Percentiles rank a stretch among this genome's conserved stretches.
Evolutionary conservation across 2,329 filamentous ascomycete species (phyloP).

Genomic region (Proliferodiscus dingleyae): DNA sequence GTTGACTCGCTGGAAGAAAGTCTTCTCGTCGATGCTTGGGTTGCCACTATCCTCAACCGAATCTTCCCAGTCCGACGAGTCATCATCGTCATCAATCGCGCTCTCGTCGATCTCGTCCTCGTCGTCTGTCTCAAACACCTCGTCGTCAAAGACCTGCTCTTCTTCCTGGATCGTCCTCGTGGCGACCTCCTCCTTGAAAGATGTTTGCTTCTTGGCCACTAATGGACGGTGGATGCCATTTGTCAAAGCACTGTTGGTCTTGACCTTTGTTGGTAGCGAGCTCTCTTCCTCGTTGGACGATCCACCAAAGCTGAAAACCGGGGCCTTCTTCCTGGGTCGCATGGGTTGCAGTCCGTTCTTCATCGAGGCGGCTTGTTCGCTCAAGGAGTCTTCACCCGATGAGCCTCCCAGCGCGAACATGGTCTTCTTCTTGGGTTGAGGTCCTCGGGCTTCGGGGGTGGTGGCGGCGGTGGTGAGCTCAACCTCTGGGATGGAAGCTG

Average conservation of each 20-base stretch:
- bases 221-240: conserved; percentile 44
- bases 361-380: conserved; percentile 28
- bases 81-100: conserved; percentile 69
- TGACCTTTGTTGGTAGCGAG: conserved; percentile 52
- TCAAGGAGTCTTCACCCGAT: conserved; percentile 33
- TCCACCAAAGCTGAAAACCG: conserved; percentile 68
- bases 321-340: conserved; percentile 45
- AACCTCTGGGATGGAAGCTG: conserved; percentile 43
- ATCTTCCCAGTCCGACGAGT: conserved; percentile 53
- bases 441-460: conserved; percentile 44
- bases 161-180: conserved; percentile 60
- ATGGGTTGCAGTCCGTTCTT: conserved; percentile 20
- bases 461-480: conserved; percentile 42
- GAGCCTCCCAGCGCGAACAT: conserved; percentile 48
- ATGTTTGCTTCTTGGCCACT: conserved; percentile 67
- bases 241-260: conserved; percentile 49
- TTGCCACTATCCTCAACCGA: conserved; percentile 77
- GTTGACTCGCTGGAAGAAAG: conserved; percentile 85
- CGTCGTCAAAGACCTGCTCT: conserved; percentile 46
- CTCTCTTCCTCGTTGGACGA: conserved; percentile 82
- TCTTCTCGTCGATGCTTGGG: conserved; percentile 74
- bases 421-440: conserved; percentile 54
- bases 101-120: conserved; percentile 74
- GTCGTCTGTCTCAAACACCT: conserved; percentile 56
- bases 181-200: conserved; percentile 72